Base-by-base conservation (phyloP, 495 filamentous ascomycete species). In the Aspergillus mulundensis region DNA sequence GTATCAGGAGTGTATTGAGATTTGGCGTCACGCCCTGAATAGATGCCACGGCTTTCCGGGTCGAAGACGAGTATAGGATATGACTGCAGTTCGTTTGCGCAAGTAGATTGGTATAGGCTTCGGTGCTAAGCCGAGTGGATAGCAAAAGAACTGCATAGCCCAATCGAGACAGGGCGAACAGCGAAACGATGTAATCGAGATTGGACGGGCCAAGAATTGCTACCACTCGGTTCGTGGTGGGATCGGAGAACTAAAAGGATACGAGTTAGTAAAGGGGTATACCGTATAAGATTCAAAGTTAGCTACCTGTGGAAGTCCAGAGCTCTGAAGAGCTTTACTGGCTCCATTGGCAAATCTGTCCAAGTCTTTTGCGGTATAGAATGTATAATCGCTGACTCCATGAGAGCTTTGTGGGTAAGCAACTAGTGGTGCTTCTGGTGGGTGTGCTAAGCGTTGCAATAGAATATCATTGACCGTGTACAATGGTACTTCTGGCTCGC, bases 81-180 rank as follows among this genome's bases (percentile, higher is more conserved):
- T 70, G 56, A 19, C 61, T 68, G 47, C 77, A 79, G 1, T 71
- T 58, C 15, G 76, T 76, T 56, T 77, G 67, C 8, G 65, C 50
- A 21, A 85, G 61, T 6, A 86, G 65, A 24, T 77, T 72, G 15
- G 68, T 60, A 58, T 77, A 79, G 23, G 83, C 83, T 18, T 66
- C 63, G 0, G 71, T 70, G 25, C 77, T 73, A 24, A 85, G 67
- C 14, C 83, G 77, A 18, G 80, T 81, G 0, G 83, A 86, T 7
- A 86, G 59, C 19, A 81, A 73, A 12, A 86, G 67, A 20, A 77
- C 69, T 6, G 78, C 78, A 60, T 78, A 82, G 16, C 82, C 83
- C 1, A 84, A 67, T 5, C 83, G 76, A 30, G 74, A 74, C 14
- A 85, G 63, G 2, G 81, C 82, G 43, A 83, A 80, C 10, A 82